A percentile compares a stretch with the other conserved stretches of the same genome.
These are phyloP conservation scores for Neocucurbitaria cava DNA, from an alignment of 2,329 filamentous ascomycete species.

Conservation along the genomic window DNA sequence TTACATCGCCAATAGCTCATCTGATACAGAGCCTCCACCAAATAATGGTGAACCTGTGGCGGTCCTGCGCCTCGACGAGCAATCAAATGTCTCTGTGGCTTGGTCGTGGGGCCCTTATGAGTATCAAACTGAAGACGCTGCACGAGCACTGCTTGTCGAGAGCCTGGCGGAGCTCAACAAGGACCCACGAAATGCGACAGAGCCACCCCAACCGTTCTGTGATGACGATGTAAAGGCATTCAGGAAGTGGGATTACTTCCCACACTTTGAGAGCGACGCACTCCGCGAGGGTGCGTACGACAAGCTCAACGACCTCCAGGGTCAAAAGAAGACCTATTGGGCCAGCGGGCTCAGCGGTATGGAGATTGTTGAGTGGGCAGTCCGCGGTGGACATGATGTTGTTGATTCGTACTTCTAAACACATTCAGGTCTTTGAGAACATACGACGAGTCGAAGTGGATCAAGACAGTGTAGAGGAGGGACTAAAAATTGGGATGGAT, in stretches of 20 bases:
- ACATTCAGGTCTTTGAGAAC: not conserved
- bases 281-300: conserved; percentile 38
- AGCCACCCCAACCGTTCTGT: conserved; percentile 22
- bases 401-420: conserved; percentile 42
- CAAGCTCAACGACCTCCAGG: conserved; percentile 44
- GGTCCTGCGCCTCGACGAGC: conserved; percentile 37
- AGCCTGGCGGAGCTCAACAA: conserved; percentile 46
- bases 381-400: conserved; percentile 44
- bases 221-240: conserved; percentile 41
- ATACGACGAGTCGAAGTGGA: not conserved
- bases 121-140: conserved; percentile 36
- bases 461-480: not conserved
- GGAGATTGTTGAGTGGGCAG: conserved; percentile 49
- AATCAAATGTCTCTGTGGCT: conserved; percentile 41
- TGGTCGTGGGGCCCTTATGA: conserved; percentile 50
- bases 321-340: conserved; percentile 47
- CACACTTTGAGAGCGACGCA: conserved; percentile 41
- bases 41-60: conserved; percentile 45
- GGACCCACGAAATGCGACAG: conserved; percentile 43
- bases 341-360: conserved; percentile 47
- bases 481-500: conserved; percentile 4
- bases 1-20: conserved; percentile 38
- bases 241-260: conserved; percentile 50
- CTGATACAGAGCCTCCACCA: conserved; percentile 37
- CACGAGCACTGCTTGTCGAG: conserved; percentile 33